phyloP scores from a whole-genome alignment of 1,284 basidiomycete genomes.

The Cutaneotrichosporon mucoides region DNA sequence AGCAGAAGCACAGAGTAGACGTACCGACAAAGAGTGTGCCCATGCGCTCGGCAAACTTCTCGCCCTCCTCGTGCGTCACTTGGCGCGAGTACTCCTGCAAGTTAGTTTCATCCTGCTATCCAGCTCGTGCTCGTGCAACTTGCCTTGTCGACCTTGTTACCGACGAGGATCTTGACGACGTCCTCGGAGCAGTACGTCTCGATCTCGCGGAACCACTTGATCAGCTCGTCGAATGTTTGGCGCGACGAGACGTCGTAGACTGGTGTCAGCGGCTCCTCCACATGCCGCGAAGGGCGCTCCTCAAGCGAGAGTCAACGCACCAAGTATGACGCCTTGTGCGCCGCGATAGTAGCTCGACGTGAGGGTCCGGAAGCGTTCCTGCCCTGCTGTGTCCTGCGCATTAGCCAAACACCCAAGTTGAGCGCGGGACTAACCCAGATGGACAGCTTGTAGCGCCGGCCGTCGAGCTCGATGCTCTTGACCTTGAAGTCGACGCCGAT shows the following conservation, averaged over 20 bases:
- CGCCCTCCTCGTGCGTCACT: conserved; percentile 73
- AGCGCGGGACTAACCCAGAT: conserved; percentile 52
- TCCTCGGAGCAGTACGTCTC: conserved; percentile 84
- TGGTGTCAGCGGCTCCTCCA: conserved; percentile 7
- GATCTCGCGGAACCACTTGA: conserved; percentile 89
- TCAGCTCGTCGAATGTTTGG: conserved; percentile 85
- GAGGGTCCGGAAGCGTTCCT: conserved; percentile 95
- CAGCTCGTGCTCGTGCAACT: conserved; percentile 16
- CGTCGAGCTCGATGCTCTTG: conserved; percentile 52
- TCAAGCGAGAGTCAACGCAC: conserved; percentile 48
- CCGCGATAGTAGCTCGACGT: conserved; percentile 93
- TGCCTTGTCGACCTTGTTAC: conserved; percentile 93
- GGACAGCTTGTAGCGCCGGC: conserved; percentile 54
- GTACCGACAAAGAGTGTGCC: conserved; percentile 80
- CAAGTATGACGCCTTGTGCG: conserved; percentile 67
- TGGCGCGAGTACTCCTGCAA: conserved; percentile 61
- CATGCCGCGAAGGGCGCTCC: not conserved
- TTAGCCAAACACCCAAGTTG: not conserved
- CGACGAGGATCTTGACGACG: conserved; percentile 91
- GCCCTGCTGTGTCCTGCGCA: conserved; percentile 83
- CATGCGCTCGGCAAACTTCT: conserved; percentile 74
- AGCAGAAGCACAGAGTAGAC: conserved; percentile 34
- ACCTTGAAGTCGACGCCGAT: conserved; percentile 61
- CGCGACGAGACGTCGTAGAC: conserved; percentile 95
- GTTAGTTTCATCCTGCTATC: not conserved